Evolutionary conservation across 371 early-diverging fungal genomes (phyloP).

Genomic region (Fennellomyces sp.): DNA sequence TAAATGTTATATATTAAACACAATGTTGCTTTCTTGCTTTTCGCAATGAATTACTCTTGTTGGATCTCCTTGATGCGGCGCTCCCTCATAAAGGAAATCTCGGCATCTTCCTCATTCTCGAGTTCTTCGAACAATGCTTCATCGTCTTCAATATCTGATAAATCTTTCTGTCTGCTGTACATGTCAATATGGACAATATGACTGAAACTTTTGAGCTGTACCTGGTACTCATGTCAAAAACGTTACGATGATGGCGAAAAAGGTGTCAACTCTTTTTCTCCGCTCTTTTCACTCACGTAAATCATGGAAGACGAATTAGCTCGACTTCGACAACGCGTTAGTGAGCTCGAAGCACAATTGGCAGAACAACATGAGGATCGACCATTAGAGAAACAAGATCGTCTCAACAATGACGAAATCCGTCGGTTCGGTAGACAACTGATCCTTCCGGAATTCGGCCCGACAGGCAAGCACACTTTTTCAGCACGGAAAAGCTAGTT

Average conservation of each 20-base stretch:
- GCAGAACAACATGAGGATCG: neutral
- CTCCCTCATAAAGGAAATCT: constrained; percentile 57
- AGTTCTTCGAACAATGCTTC: constrained; percentile 70
- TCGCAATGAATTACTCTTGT: constrained; percentile 48
- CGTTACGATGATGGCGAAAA: too few species aligned
- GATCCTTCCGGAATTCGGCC: constrained; percentile 86
- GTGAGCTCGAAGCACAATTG: constrained; percentile 28
- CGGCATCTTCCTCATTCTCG: constrained; percentile 65
- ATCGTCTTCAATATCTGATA: constrained; percentile 49
- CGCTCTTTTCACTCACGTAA: too few species aligned
- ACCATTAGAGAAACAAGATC: neutral
- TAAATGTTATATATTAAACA: constrained; percentile 13
- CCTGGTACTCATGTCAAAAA: constrained; percentile 1
- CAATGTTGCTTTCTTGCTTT: neutral
- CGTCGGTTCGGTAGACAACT: constrained; percentile 94
- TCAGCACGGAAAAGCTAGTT: too few species aligned
- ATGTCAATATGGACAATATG: too few species aligned
- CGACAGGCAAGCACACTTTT: constrained; percentile 70
- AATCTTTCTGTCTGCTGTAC: constrained; percentile 4
- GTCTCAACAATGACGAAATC: constrained; percentile 68
- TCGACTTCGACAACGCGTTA: constrained; percentile 31
- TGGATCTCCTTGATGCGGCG: constrained; percentile 65
- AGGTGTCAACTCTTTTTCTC: neutral
- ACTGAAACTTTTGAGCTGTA: neutral
- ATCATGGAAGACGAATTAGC: constrained; percentile 22